Evolutionary conservation across 805 yeast species (phyloP), one percentile per base, ranked within the genome.

Genomic region (Wickerhamiella siamensis): DNA sequence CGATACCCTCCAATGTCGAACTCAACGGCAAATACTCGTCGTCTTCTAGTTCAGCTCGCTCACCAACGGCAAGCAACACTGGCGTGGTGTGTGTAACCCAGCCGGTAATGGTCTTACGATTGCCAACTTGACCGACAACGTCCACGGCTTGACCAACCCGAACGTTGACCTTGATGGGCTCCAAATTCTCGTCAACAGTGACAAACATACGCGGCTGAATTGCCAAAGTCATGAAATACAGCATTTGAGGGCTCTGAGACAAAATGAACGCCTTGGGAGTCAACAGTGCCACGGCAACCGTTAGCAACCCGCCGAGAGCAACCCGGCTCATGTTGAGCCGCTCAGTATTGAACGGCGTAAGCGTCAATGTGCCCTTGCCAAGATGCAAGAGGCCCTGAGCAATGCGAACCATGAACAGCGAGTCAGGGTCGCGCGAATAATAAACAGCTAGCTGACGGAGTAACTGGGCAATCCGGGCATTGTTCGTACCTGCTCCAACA

Each of bases 11-110:
- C 49, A 91, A 69, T 35, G 87, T 74, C 44, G 77, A 72, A 9
- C 91, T 73, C 52, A 84, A 70, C 46, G 94, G 76, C 47, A 83
- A 70, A 64, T 87, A 91, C 63, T 91, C 95, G 46, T 86, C 94
- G 52, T 82, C 86, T 59, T 93, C 99, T 51, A 91, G 68, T 62
- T 91, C 99, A 0, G 98, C 99, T 48, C 96, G 72, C 62, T 91
- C 99, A 35, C 97, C 97, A 52, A 78, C 77, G 33, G 91, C 87
- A 43, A 91, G 69, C 52, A 91, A 67, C 17, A 91, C 99, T 0
- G 99, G 99, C 0, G 99, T 91, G 4, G 91, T 82, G 57, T 91
- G 98, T 1, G 99, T 91, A 17, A 91, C 97, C 98, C 98, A 91
- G 31, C 99, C 99, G 3, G 99, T 91, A 38, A 91, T 91, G 10